A percentile compares a stretch with the other conserved stretches of the same genome.
These are phyloP conservation scores for Didymella arachidicola DNA, from an alignment of 2,329 filamentous ascomycete species.

Conservation along the genomic window DNA sequence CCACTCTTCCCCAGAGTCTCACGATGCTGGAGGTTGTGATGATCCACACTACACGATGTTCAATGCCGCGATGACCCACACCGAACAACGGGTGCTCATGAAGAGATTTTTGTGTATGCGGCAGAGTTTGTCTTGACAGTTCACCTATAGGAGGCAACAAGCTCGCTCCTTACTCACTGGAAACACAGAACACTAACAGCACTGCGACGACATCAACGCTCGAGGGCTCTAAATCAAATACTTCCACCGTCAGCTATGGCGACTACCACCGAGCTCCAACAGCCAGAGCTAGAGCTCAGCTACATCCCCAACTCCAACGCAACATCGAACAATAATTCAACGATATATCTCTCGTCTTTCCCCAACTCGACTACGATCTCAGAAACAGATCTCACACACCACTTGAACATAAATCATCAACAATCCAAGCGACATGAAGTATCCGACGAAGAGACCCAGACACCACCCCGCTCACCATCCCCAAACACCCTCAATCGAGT, in stretches of 20 bases:
- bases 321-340: conserved; percentile 3
- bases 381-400: conserved; percentile 7
- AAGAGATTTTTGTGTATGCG: conserved; percentile 2
- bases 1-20: neutral
- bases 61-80: neutral
- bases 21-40: conserved; percentile 1
- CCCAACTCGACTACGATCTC: conserved; percentile 7
- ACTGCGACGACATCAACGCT: neutral
- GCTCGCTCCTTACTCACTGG: neutral
- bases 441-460: conserved; percentile 16
- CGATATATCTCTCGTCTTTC: conserved; percentile 2
- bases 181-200: no score
- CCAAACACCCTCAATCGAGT: neutral
- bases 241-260: neutral
- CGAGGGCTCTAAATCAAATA: no score
- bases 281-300: conserved; percentile 15
- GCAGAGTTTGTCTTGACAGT: neutral
- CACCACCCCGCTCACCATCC: conserved; percentile 9
- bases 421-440: neutral
- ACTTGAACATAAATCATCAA: neutral
- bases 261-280: conserved; percentile 12
- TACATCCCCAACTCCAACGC: conserved; percentile 10
- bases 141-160: neutral
- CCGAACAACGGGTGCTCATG: neutral
- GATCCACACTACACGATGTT: neutral